Percentiles rank a stretch among this genome's conserved stretches.
Evolutionary conservation across 106 monocot species (phyloP).

Genomic region (Dendrobium catenatum): DNA sequence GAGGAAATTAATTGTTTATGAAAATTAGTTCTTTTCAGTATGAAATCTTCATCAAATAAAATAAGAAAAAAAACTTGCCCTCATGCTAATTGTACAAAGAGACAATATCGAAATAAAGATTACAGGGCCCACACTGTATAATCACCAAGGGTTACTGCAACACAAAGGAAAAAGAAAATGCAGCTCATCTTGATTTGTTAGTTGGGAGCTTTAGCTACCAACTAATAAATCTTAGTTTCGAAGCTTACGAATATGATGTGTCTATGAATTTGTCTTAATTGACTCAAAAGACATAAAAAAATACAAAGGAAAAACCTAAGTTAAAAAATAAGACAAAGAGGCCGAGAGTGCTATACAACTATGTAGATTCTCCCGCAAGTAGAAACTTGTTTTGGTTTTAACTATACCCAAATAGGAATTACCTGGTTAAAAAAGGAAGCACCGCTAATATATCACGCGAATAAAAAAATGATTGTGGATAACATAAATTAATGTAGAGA

Average conservation of each 20-base stretch:
- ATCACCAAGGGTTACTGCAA: conserved; percentile 3
- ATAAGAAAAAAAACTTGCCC: neutral
- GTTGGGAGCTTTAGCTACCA: no score
- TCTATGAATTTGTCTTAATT: no score
- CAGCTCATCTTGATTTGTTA: no score
- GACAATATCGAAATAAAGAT: neutral
- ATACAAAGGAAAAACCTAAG: neutral
- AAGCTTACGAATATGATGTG: no score
- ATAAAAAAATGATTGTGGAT: neutral
- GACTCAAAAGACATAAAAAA: no score
- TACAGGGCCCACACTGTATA: neutral
- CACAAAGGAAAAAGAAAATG: neutral
- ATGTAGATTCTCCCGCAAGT: conserved; percentile 4
- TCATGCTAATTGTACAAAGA: neutral
- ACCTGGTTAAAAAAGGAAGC: neutral
- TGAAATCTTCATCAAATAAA: neutral
- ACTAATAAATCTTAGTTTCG: no score
- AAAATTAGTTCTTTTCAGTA: neutral
- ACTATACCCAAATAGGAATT: conserved; percentile 1
- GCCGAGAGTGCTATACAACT: neutral
- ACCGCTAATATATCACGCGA: neutral
- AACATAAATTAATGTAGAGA: neutral
- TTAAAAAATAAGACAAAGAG: neutral
- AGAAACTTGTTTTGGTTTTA: neutral
- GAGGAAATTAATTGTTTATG: neutral